Conservation (phyloP, 2,329 filamentous ascomycete genomes). For the Bipolaris victoriae region DNA sequence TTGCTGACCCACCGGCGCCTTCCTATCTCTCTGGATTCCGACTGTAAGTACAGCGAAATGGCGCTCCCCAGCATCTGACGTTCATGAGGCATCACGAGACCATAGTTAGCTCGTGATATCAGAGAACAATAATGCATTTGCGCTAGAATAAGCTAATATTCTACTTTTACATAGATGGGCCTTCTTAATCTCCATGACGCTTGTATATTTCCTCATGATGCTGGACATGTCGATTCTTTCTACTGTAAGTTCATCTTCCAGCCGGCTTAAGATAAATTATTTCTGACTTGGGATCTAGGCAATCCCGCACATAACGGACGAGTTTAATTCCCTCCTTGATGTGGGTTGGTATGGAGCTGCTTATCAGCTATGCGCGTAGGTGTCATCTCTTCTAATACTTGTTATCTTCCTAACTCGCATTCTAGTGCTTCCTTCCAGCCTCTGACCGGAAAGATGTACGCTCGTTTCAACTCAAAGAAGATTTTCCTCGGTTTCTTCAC, state of each 20-base stretch:
- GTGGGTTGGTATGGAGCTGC: not conserved
- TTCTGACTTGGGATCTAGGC: not conserved
- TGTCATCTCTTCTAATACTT: not conserved
- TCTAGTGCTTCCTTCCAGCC: conserved; percentile 6
- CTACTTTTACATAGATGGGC: not conserved
- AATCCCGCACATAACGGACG: not conserved
- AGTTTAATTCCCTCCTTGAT: not conserved
- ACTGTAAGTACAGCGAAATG: not conserved
- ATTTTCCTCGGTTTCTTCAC: conserved; percentile 1
- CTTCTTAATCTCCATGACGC: not conserved
- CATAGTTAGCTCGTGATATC: not conserved
- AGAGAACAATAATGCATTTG: not conserved
- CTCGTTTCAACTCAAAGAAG: conserved; percentile 11
- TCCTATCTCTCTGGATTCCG: not conserved
- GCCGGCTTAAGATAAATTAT: not conserved
- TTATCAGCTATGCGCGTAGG: not conserved
- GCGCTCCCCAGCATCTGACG: not conserved
- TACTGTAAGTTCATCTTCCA: not conserved
- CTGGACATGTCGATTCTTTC: conserved; percentile 6
- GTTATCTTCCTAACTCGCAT: not conserved
- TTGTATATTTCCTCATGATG: not conserved
- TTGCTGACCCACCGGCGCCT: not conserved
- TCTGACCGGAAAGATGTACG: conserved; percentile 27
- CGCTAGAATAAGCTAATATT: not conserved
- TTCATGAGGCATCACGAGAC: not conserved